phyloP scores from a whole-genome alignment of 169 alveolate species.

The Plasmodium vinckei region DNA sequence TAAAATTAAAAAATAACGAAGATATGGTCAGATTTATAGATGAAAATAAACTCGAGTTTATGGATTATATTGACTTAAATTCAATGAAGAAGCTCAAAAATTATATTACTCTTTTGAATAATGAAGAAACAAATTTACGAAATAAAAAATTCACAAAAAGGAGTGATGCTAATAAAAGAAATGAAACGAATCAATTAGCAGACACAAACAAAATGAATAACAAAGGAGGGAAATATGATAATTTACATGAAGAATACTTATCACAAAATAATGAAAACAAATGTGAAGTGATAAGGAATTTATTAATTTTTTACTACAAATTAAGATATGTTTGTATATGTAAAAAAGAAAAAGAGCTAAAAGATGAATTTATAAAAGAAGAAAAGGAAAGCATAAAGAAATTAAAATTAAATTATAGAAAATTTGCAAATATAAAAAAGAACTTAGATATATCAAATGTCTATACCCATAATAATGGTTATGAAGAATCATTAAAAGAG shows the following conservation, averaged over 20 bases:
- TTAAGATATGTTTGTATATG: constrained; percentile 55
- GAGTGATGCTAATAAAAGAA: neutral
- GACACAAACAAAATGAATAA: neutral
- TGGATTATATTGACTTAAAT: constrained; percentile 32
- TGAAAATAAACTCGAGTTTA: constrained; percentile 25
- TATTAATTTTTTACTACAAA: constrained; percentile 47
- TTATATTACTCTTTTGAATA: constrained; percentile 35
- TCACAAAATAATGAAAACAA: constrained; percentile 20
- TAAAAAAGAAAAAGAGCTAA: constrained; percentile 53
- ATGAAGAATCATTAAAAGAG: constrained; percentile 39
- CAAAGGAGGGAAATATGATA: neutral
- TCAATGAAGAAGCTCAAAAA: constrained; percentile 42
- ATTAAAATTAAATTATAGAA: constrained; percentile 39
- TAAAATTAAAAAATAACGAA: constrained; percentile 50
- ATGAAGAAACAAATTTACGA: constrained; percentile 31
- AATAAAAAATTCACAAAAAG: constrained; percentile 19
- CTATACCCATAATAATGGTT: constrained; percentile 51
- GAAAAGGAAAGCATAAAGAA: constrained; percentile 69
- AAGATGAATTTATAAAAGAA: constrained; percentile 55
- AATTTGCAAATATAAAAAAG: constrained; percentile 52
- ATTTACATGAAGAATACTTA: constrained; percentile 15
- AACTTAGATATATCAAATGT: constrained; percentile 54
- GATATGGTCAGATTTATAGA: constrained; percentile 31
- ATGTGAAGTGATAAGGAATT: constrained; percentile 34
- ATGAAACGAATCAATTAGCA: neutral